Evolutionary conservation across 768 basidiomycete genomes (phyloP).

Genomic region (Dioszegia aurantiaca): DNA sequence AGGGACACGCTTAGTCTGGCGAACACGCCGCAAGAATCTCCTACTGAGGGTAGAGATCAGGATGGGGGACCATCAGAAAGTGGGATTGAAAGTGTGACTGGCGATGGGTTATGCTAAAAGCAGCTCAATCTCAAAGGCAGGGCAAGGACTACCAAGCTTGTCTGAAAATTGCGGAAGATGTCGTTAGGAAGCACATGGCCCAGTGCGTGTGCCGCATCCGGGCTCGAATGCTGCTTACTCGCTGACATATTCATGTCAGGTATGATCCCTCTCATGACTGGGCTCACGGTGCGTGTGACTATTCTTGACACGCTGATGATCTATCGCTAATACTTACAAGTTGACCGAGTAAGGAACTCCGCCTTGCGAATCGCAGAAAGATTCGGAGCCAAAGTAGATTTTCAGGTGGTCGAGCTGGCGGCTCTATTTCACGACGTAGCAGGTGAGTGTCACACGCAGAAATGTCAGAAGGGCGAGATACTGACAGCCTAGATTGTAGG

Average conservation of each 20-base stretch:
- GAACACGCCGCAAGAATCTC: too few relatives aligned
- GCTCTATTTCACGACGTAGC: constrained; percentile 85
- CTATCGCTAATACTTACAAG: constrained; percentile 52
- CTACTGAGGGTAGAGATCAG: too few relatives aligned
- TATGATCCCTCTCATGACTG: constrained; percentile 53
- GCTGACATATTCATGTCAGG: constrained; percentile 15
- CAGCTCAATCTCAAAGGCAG: too few relatives aligned
- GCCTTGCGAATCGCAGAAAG: constrained; percentile 66
- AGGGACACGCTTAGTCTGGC: too few relatives aligned
- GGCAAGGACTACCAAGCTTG: constrained; percentile 13
- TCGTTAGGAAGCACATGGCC: constrained; percentile 49
- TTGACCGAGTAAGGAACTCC: constrained; percentile 75
- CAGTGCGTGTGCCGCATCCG: constrained; percentile 23
- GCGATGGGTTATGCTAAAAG: too few relatives aligned
- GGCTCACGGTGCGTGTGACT: constrained; percentile 42
- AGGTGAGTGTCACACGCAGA: constrained; percentile 58
- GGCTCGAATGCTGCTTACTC: not conserved
- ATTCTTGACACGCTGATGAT: not conserved
- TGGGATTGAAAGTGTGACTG: too few relatives aligned
- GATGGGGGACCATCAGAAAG: too few relatives aligned
- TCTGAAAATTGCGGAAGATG: constrained; percentile 36
- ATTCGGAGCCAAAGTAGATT: constrained; percentile 58
- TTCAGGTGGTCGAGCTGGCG: constrained; percentile 74
- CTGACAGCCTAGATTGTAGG: constrained; percentile 41
- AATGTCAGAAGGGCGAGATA: not conserved